Evolutionary conservation across 345 rosid genomes (phyloP).

Genomic region (Raphanus sativus): DNA sequence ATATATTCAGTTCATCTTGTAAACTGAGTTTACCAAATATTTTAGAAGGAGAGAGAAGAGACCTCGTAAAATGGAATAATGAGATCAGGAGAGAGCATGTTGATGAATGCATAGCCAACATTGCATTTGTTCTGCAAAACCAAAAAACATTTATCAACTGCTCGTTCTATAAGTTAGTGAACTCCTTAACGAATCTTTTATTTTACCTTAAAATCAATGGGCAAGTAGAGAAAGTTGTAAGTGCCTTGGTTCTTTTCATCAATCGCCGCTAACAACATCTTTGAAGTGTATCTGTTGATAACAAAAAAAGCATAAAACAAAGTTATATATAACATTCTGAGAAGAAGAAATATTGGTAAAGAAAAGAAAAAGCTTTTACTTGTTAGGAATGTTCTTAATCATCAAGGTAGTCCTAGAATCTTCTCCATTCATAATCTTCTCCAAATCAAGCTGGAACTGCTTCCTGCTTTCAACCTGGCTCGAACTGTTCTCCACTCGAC

Average conservation of each 20-base stretch:
- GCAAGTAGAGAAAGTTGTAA: constrained; percentile 41
- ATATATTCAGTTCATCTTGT: background rate
- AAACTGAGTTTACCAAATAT: background rate
- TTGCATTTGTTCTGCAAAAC: constrained; percentile 80
- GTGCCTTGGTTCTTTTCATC: constrained; percentile 34
- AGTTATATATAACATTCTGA: background rate
- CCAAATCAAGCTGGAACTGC: constrained; percentile 84
- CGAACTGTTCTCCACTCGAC: constrained; percentile 59
- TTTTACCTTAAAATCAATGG: constrained; percentile 39
- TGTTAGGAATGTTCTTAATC: constrained; percentile 68
- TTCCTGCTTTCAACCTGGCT: constrained; percentile 67
- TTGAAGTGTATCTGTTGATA: constrained; percentile 39
- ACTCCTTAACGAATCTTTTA: background rate
- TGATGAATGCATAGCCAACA: constrained; percentile 87
- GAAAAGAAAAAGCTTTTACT: constrained; percentile 40
- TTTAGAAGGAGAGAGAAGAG: background rate
- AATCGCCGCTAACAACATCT: constrained; percentile 35
- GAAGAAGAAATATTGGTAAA: background rate
- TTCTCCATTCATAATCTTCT: constrained; percentile 64
- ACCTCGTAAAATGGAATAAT: constrained; percentile 85
- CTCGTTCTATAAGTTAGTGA: background rate
- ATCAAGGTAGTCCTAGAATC: constrained; percentile 62
- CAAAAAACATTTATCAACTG: constrained; percentile 3
- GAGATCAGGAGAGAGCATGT: constrained; percentile 71
- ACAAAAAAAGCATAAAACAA: constrained; percentile 1